Percentiles rank a stretch among this genome's conserved stretches.
These are phyloP conservation scores for Fusarium phyllophilum DNA, from an alignment of 2,329 filamentous ascomycete genomes.

Conservation along the genomic window DNA sequence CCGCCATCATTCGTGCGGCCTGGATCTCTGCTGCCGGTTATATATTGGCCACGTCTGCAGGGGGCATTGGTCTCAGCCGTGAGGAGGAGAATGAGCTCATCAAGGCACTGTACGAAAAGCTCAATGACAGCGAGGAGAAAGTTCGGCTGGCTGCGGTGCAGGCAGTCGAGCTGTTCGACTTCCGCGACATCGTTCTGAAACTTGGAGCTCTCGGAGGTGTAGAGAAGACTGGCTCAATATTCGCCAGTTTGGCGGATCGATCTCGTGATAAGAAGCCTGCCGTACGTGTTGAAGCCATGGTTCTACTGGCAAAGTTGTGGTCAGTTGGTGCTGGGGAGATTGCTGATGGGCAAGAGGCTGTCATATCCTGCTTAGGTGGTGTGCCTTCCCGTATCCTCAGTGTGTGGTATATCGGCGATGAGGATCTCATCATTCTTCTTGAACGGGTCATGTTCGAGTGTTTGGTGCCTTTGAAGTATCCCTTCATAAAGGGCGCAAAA, in stretches of 20 bases:
- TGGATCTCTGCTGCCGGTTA: slow-evolving; percentile 88
- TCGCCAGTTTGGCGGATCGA: slow-evolving; percentile 85
- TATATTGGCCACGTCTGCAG: slow-evolving; percentile 90
- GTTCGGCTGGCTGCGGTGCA: slow-evolving; percentile 91
- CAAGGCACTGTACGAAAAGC: slow-evolving; percentile 78
- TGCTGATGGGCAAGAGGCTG: slow-evolving; percentile 80
- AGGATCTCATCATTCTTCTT: slow-evolving; percentile 83
- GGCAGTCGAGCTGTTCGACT: slow-evolving; percentile 81
- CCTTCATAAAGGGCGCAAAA: slow-evolving; percentile 68
- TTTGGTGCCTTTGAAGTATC: slow-evolving; percentile 89
- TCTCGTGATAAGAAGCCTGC: slow-evolving; percentile 85
- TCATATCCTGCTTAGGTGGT: slow-evolving; percentile 78
- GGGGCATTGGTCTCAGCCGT: slow-evolving; percentile 85
- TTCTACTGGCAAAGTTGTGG: slow-evolving; percentile 86
- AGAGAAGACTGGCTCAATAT: slow-evolving; percentile 78
- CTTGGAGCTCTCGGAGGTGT: slow-evolving; percentile 81
- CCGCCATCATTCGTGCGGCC: slow-evolving; percentile 79
- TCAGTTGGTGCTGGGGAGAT: slow-evolving; percentile 92
- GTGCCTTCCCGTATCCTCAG: slow-evolving; percentile 89
- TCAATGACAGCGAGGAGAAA: slow-evolving; percentile 89
- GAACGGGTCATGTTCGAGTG: slow-evolving; percentile 88
- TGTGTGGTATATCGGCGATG: slow-evolving; percentile 89
- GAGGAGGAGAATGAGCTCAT: slow-evolving; percentile 84
- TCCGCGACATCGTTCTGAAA: slow-evolving; percentile 83
- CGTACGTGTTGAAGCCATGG: slow-evolving; percentile 89